phyloP scores from a whole-genome alignment of 2,329 filamentous ascomycete genomes.

The Emericellopsis cladophorae region DNA sequence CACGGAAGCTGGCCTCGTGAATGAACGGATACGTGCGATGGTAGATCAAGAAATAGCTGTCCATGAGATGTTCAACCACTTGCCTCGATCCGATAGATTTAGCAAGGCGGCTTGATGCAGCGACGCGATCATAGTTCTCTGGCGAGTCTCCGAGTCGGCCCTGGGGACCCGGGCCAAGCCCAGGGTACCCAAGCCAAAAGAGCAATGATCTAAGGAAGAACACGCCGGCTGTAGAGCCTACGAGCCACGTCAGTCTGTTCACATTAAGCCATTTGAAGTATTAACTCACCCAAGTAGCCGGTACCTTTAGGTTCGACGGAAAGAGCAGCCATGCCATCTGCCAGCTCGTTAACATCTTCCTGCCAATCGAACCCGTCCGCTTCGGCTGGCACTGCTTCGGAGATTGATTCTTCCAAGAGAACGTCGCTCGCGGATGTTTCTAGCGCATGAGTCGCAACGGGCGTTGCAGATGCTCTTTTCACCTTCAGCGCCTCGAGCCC shows the following conservation, averaged over 20 bases:
- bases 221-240: slow-evolving; percentile 15
- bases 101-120: slow-evolving; percentile 7
- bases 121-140: neutral
- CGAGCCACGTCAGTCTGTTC: neutral
- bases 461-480: neutral
- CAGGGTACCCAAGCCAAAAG: slow-evolving; percentile 10
- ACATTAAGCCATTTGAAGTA: neutral
- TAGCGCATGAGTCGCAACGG: neutral
- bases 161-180: neutral
- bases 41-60: slow-evolving; percentile 29
- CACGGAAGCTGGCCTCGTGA: slow-evolving; percentile 30
- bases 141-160: neutral
- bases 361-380: slow-evolving; percentile 19
- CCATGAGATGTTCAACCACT: slow-evolving; percentile 13
- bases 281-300: slow-evolving; percentile 15
- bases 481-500: neutral
- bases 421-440: neutral
- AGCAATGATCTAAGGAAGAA: slow-evolving; percentile 16
- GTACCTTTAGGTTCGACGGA: slow-evolving; percentile 20
- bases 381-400: slow-evolving; percentile 14
- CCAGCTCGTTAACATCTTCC: slow-evolving; percentile 16
- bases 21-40: slow-evolving; percentile 31
- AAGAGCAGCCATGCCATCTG: slow-evolving; percentile 21
- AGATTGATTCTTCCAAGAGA: slow-evolving; percentile 7
- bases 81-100: slow-evolving; percentile 10